Evolutionary conservation across 1,139 yeast species (phyloP).

Genomic region (Nadsonia starkeyi-henricii): DNA sequence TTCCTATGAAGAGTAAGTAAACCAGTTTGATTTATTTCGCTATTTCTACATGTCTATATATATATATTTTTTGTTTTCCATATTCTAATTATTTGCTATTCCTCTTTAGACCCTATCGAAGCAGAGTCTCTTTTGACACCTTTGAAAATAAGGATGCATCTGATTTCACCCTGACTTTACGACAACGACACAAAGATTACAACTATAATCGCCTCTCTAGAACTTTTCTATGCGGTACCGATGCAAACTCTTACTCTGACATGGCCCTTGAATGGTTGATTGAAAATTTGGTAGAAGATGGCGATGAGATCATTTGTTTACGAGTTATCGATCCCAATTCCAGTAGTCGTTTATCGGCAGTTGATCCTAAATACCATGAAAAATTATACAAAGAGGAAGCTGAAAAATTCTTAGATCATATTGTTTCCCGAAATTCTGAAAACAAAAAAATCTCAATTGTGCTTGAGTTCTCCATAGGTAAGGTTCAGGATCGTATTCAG

Average conservation of each 20-base stretch:
- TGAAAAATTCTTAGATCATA: constrained; percentile 25
- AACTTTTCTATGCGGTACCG: constrained; percentile 49
- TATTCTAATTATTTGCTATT: background rate
- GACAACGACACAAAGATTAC: constrained; percentile 24
- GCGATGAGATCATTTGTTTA: constrained; percentile 49
- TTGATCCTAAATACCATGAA: constrained; percentile 19
- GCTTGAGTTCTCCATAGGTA: constrained; percentile 49
- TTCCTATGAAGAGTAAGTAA: no score
- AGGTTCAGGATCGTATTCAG: constrained; percentile 40
- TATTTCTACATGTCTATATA: no score
- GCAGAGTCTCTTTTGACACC: constrained; percentile 42
- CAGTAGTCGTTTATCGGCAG: constrained; percentile 10
- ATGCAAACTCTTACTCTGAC: constrained; percentile 41
- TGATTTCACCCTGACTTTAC: constrained; percentile 24
- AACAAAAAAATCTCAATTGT: constrained; percentile 30
- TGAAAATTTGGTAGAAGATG: constrained; percentile 47
- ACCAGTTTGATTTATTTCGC: no score
- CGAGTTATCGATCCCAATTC: constrained; percentile 38
- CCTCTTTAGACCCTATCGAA: background rate
- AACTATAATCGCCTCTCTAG: constrained; percentile 42
- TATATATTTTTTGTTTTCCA: no score
- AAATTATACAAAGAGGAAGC: constrained; percentile 28
- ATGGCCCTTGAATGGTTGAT: constrained; percentile 54
- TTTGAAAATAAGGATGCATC: constrained; percentile 29
- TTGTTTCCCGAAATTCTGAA: constrained; percentile 22